These are phyloP conservation scores for Umbelopsis sp. DNA, from an alignment of 192 early-diverging fungal genomes.

Conservation along the genomic window DNA sequence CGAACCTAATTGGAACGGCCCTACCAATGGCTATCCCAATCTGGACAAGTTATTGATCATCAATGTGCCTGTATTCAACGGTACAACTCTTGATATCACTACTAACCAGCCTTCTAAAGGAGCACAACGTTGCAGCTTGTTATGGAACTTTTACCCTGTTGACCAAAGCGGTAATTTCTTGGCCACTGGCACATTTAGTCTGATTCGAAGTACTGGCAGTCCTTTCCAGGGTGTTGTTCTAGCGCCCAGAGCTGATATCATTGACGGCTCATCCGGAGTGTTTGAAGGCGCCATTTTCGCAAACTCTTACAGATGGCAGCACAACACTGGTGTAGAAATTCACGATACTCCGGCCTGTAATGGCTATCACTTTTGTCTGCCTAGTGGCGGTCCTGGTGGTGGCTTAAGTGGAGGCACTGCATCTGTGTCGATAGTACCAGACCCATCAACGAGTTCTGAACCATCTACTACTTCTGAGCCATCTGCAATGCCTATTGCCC, in stretches of 20 bases:
- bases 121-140: not conserved
- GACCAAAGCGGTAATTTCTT: not conserved
- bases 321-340: slow-evolving; percentile 3
- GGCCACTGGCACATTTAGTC: not conserved
- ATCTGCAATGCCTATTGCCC: too few species aligned
- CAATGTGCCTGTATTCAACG: slow-evolving; percentile 14
- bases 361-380: not conserved
- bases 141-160: slow-evolving; percentile 24
- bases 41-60: not conserved
- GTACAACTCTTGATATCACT: not conserved
- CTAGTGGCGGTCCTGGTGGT: not conserved
- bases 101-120: not conserved
- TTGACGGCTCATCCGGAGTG: not conserved
- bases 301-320: not conserved
- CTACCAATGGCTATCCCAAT: not conserved
- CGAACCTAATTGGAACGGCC: slow-evolving; percentile 23
- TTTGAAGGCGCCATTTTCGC: slow-evolving; percentile 12
- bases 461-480: too few species aligned
- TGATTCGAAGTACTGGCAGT: slow-evolving; percentile 10
- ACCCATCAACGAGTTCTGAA: too few species aligned
- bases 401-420: too few species aligned
- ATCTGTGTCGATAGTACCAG: too few species aligned
- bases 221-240: slow-evolving; percentile 1
- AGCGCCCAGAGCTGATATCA: slow-evolving; percentile 7
- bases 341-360: slow-evolving; percentile 13